Evolutionary conservation across 768 basidiomycete species (phyloP).

Genomic region (Tulasnella sp.): DNA sequence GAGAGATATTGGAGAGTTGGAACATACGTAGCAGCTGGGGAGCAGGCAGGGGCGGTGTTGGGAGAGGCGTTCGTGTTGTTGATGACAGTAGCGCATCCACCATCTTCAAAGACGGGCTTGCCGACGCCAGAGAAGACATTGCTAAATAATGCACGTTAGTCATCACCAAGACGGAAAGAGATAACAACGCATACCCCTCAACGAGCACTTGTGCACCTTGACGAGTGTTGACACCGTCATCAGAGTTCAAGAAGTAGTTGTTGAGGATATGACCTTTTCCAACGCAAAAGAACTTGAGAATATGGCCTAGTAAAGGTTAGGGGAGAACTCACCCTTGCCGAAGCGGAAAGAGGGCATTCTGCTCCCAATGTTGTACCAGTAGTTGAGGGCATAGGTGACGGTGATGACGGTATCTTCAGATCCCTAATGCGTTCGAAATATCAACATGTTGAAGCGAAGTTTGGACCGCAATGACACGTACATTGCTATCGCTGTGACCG

Average conservation of each 20-base stretch:
- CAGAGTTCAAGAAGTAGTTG: not conserved
- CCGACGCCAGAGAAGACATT: not conserved
- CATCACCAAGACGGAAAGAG: too few species aligned
- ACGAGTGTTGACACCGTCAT: not conserved
- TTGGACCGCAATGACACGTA: too few species aligned
- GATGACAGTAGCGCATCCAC: not conserved
- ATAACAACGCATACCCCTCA: too few species aligned
- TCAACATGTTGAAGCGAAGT: too few species aligned
- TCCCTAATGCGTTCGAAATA: too few species aligned
- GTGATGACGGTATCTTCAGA: slow-evolving; percentile 27
- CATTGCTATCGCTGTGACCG: slow-evolving; percentile 33
- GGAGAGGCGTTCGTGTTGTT: too few species aligned
- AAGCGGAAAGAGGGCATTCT: slow-evolving; percentile 33
- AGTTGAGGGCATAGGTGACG: slow-evolving; percentile 35
- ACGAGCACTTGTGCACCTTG: not conserved
- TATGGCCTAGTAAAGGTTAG: too few species aligned
- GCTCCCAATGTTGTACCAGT: slow-evolving; percentile 18
- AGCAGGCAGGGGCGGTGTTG: too few species aligned
- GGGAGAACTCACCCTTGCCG: not conserved
- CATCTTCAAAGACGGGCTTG: not conserved
- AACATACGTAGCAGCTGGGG: too few species aligned
- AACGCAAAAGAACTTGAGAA: too few species aligned
- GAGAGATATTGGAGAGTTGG: not conserved
- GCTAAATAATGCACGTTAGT: too few species aligned
- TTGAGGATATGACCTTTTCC: not conserved